Base-by-base conservation (phyloP, 306 rosid genomes). In the Argentina anserina region DNA sequence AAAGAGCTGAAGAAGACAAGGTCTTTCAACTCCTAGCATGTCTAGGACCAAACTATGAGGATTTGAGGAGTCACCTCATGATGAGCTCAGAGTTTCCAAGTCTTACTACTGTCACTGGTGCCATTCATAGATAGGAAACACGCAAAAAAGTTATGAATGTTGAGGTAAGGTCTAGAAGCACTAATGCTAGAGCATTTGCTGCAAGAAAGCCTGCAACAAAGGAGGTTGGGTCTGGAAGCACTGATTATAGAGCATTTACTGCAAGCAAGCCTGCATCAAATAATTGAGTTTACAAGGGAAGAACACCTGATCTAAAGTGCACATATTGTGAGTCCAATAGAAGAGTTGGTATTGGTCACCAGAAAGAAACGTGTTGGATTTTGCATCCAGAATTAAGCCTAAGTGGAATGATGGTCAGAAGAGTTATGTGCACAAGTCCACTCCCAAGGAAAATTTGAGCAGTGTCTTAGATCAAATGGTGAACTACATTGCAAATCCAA, bases 101-200 rank as follows among this genome's bases (percentile, higher is more conserved):
- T 5, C 39, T 62, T 39, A 6, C 28, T 10, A 62, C 26, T 33
- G 67, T 62, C 2, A 31, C 42, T 33, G 25, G 25, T 0, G 15
- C 3, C 0, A 65, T 65, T n/a, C 70, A 65, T 6, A 17, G 6
- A 10, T 36, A 65, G 41, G 53, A 65, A 65, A 47, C 34, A n/a
- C 43, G 52, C 50, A 65, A 52, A 52, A 65, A 41, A 65, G 52
- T 65, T 36, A 65, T 41, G 53, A 65, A 41, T 47, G 43, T 65
- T 43, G 26, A 46, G 17, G 67, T 62, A 9, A 14, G 21, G 34
- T 34, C n/a, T 12, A 2, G 42, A 4, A 62, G 26, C 8, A n/a
- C 53, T 65, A 12, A 65, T 29, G 70, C 52, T 0, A 40, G 36
- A 46, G 53, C 53, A 0, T 65, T 39, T 40, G 9, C 26, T 39